Evolutionary conservation across 208 protist genomes (phyloP).

Genomic region (Trypanosoma mega): DNA sequence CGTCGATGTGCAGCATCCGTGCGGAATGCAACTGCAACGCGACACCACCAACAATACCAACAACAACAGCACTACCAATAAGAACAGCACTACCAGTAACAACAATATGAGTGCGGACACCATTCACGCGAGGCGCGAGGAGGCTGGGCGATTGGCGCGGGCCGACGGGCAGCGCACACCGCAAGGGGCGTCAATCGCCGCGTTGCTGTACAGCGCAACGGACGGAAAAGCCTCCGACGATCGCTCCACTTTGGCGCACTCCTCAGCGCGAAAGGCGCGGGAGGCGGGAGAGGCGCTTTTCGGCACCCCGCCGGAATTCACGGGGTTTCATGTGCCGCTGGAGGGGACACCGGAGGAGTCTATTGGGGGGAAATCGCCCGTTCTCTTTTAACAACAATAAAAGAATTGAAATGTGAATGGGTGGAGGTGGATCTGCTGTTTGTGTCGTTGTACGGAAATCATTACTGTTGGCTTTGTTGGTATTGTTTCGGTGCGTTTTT

Average conservation of each 20-base stretch:
- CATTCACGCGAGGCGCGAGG: not conserved
- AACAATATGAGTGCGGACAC: not conserved
- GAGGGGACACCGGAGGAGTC: slow-evolving; percentile 23
- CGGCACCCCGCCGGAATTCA: slow-evolving; percentile 75
- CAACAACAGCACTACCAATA: not conserved
- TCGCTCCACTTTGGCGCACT: slow-evolving; percentile 9
- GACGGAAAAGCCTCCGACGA: slow-evolving; percentile 22
- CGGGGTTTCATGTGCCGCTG: slow-evolving; percentile 44
- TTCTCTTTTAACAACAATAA: slow-evolving; percentile 12
- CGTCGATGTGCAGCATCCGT: slow-evolving; percentile 56
- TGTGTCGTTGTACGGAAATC: no score
- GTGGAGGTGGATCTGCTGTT: no score
- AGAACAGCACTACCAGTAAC: not conserved
- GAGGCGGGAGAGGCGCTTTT: slow-evolving; percentile 40
- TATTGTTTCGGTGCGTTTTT: no score
- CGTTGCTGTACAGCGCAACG: slow-evolving; percentile 7
- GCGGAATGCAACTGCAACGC: slow-evolving; percentile 45
- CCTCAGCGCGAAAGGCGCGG: slow-evolving; percentile 7
- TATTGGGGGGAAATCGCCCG: slow-evolving; percentile 15
- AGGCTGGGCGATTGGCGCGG: not conserved
- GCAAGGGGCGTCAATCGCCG: not conserved
- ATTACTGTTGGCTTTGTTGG: no score
- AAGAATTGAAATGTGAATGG: no score
- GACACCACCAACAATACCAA: not conserved
- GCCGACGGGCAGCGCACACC: slow-evolving; percentile 22